These are phyloP conservation scores for Nepenthes alata DNA, from an alignment of 179 eudicot species.

Conservation along the genomic window DNA sequence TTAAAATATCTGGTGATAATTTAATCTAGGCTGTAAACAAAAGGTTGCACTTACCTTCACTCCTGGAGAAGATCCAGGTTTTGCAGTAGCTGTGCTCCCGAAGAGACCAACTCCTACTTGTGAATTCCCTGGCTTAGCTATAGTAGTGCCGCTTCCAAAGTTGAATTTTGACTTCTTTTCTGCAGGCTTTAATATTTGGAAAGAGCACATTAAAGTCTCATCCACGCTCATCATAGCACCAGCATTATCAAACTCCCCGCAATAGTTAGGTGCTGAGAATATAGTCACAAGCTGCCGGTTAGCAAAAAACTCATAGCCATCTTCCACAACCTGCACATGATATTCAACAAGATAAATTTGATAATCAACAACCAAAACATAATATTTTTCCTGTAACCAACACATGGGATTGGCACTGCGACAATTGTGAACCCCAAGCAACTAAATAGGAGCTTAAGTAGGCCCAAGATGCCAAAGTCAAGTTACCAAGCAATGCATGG, in stretches of 20 bases:
- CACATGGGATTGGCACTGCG: neutral
- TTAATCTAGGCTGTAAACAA: too few species aligned
- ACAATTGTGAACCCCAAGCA: too few species aligned
- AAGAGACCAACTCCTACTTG: slow-evolving; percentile 15
- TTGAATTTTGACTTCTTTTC: slow-evolving; percentile 27
- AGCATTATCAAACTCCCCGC: slow-evolving; percentile 45
- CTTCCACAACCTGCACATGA: slow-evolving; percentile 34
- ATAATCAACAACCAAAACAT: neutral
- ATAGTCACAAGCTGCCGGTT: slow-evolving; percentile 36
- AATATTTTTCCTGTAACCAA: neutral
- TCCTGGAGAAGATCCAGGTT: slow-evolving; percentile 31
- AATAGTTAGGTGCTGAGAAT: slow-evolving; percentile 44
- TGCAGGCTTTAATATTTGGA: slow-evolving; percentile 39
- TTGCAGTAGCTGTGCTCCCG: slow-evolving; percentile 30
- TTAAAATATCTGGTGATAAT: too few species aligned
- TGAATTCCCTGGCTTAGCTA: slow-evolving; percentile 23
- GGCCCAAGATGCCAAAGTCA: too few species aligned
- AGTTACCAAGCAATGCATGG: too few species aligned
- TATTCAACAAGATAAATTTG: neutral
- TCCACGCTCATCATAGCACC: slow-evolving; percentile 54
- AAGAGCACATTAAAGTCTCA: slow-evolving; percentile 38
- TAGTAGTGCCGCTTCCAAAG: slow-evolving; percentile 30
- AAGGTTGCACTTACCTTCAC: slow-evolving; percentile 20
- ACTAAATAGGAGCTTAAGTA: too few species aligned
- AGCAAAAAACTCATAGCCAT: slow-evolving; percentile 43